A percentile compares a stretch with the other conserved stretches of the same genome.
Conservation (phyloP, 805 yeast genomes). For the Candida patagonica region DNA sequence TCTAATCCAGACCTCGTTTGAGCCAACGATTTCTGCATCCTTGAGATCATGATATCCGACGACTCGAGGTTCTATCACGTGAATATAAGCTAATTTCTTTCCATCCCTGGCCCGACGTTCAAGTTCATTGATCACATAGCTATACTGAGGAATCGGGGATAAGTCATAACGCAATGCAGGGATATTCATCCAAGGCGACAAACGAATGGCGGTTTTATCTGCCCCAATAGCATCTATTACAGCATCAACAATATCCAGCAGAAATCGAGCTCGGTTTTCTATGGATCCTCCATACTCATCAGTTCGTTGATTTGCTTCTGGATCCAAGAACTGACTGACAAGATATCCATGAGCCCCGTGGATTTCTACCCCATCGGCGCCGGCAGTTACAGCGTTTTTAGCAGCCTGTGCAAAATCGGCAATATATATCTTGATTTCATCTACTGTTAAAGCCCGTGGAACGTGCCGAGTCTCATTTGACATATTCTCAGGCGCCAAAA, state of each 20-base stretch:
- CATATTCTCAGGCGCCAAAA: slow-evolving; percentile 5
- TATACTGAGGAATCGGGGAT: slow-evolving; percentile 26
- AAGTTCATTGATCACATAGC: slow-evolving; percentile 34
- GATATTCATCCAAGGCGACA: slow-evolving; percentile 19
- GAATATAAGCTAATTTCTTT: slow-evolving; percentile 30
- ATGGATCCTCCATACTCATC: slow-evolving; percentile 59
- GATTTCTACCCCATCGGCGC: slow-evolving; percentile 57
- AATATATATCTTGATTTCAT: slow-evolving; percentile 5
- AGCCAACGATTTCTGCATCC: neutral
- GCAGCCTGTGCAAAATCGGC: neutral
- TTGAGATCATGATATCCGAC: slow-evolving; percentile 13
- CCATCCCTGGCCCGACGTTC: slow-evolving; percentile 32
- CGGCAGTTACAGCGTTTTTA: slow-evolving; percentile 40
- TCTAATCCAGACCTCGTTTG: slow-evolving; percentile 15
- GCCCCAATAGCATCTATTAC: slow-evolving; percentile 44
- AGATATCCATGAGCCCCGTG: slow-evolving; percentile 60
- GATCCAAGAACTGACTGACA: slow-evolving; percentile 38
- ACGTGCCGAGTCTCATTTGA: slow-evolving; percentile 8
- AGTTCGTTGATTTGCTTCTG: slow-evolving; percentile 39
- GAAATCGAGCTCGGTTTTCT: slow-evolving; percentile 46
- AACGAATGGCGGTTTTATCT: slow-evolving; percentile 37
- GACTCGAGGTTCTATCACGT: slow-evolving; percentile 30
- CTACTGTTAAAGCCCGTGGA: slow-evolving; percentile 37
- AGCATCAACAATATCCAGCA: slow-evolving; percentile 44
- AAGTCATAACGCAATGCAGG: slow-evolving; percentile 30